These are phyloP conservation scores for Ascocoryne sarcoides DNA, from an alignment of 2,329 filamentous ascomycete genomes.

Conservation along the genomic window DNA sequence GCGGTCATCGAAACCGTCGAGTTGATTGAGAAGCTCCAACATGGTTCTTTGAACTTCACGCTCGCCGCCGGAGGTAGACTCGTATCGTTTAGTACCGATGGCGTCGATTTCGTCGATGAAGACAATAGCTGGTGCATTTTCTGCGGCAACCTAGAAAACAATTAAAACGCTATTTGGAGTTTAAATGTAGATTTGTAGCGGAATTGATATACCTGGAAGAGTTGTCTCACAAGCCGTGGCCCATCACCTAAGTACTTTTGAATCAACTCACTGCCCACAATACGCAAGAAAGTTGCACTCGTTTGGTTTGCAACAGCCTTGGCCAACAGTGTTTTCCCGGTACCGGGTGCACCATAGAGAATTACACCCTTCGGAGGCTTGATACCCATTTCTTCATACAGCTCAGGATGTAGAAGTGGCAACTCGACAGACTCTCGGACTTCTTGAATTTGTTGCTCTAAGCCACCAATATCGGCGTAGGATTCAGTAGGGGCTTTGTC, in stretches of 20 bases:
- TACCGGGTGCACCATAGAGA: constrained; percentile 92
- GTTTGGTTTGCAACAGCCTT: constrained; percentile 98
- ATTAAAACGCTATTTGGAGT: constrained; percentile 11
- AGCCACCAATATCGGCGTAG: constrained; percentile 94
- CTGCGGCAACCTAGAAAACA: constrained; percentile 67
- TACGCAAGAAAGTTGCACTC: constrained; percentile 95
- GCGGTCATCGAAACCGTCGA: constrained; percentile 96
- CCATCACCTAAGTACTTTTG: constrained; percentile 98
- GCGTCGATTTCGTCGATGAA: constrained; percentile 99
- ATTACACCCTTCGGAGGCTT: constrained; percentile 99
- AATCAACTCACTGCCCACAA: constrained; percentile 93
- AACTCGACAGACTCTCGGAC: constrained; percentile 95
- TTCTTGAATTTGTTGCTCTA: constrained; percentile 94
- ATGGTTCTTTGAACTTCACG: constrained; percentile 97
- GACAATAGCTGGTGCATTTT: constrained; percentile 93
- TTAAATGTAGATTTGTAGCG: not conserved
- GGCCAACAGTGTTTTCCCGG: constrained; percentile 89
- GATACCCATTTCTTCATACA: constrained; percentile 99
- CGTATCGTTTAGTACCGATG: constrained; percentile 97
- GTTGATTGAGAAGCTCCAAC: constrained; percentile 95
- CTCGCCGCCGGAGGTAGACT: constrained; percentile 93
- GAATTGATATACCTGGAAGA: constrained; percentile 61
- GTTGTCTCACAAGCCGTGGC: constrained; percentile 85
- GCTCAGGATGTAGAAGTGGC: constrained; percentile 85
- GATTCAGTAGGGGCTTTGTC: constrained; percentile 98